Evolutionary conservation across 345 rosid species (phyloP).

Genomic region (Physaria fendleri): DNA sequence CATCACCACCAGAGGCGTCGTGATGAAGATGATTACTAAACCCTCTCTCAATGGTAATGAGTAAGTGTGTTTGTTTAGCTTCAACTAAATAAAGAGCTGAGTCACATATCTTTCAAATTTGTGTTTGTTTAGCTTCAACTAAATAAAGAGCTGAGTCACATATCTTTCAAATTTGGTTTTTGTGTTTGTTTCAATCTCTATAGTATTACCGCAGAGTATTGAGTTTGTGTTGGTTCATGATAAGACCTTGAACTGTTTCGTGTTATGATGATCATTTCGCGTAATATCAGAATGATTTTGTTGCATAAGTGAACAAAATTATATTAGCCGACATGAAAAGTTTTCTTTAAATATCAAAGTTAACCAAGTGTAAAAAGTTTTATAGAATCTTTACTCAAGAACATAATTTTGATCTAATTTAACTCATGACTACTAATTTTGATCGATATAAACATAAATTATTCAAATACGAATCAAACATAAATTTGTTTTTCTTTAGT

Average conservation of each 20-base stretch:
- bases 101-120: not conserved
- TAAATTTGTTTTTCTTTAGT: not conserved
- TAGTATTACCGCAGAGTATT: constrained; percentile 2
- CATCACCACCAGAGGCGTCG: constrained; percentile 50
- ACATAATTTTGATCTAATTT: no score
- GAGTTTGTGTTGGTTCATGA: constrained; percentile 13
- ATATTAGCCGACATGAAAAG: no score
- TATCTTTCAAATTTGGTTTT: constrained; percentile 1
- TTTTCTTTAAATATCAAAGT: no score
- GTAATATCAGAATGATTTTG: not conserved
- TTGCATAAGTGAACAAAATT: no score
- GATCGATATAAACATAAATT: no score
- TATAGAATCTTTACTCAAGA: no score
- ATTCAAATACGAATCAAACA: no score
- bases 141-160: constrained; percentile 13
- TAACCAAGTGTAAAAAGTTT: no score
- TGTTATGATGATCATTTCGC: no score
- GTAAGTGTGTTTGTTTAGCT: constrained; percentile 12
- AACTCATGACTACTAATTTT: no score
- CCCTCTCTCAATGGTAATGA: not conserved
- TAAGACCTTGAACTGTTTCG: constrained; percentile 10
- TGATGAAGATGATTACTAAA: constrained; percentile 49
- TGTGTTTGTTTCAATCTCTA: constrained; percentile 15
- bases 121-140: constrained; percentile 18
- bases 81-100: constrained; percentile 27